A percentile compares a stretch with the other conserved stretches of the same genome.
Evolutionary conservation across 2,329 filamentous ascomycete genomes (phyloP).

Genomic region (Talaromyces sp.): DNA sequence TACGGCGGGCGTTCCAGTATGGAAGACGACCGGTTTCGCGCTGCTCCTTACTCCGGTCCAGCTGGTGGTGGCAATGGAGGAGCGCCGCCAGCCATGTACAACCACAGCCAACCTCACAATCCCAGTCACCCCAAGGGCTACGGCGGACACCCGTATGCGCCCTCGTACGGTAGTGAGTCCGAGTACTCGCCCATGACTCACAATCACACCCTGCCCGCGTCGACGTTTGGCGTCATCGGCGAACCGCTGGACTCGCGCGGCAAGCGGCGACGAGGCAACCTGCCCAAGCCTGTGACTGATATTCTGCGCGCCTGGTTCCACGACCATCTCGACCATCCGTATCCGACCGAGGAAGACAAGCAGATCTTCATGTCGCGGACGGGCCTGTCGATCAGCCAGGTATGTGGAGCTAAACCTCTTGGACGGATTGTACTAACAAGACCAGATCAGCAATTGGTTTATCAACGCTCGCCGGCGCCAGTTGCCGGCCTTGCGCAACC

Average conservation of each 20-base stretch:
- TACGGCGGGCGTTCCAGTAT: slow-evolving; percentile 4
- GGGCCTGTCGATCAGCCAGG: slow-evolving; percentile 67
- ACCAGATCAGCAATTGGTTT: slow-evolving; percentile 50
- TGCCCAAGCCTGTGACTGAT: slow-evolving; percentile 86
- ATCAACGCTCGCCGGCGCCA: slow-evolving; percentile 48
- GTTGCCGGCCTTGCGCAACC: slow-evolving; percentile 42
- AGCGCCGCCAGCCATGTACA: slow-evolving; percentile 10
- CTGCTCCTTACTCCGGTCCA: slow-evolving; percentile 10
- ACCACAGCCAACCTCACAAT: slow-evolving; percentile 1
- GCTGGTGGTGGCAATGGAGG: slow-evolving; percentile 9
- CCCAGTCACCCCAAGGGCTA: slow-evolving; percentile 14
- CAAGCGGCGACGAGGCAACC: slow-evolving; percentile 67
- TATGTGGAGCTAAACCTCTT: slow-evolving; percentile 18
- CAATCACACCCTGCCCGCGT: slow-evolving; percentile 16
- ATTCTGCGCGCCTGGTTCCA: slow-evolving; percentile 75
- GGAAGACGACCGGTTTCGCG: slow-evolving; percentile 20
- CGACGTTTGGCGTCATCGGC: slow-evolving; percentile 34
- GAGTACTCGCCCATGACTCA: slow-evolving; percentile 29
- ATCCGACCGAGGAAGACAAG: slow-evolving; percentile 85
- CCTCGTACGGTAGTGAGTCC: slow-evolving; percentile 25
- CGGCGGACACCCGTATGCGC: slow-evolving; percentile 11
- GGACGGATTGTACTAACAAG: not conserved
- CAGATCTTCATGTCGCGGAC: slow-evolving; percentile 73
- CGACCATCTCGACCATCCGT: slow-evolving; percentile 72
- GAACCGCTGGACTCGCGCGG: slow-evolving; percentile 34